Conservation (phyloP, 768 basidiomycete genomes). For the Auricularia heimuer region DNA sequence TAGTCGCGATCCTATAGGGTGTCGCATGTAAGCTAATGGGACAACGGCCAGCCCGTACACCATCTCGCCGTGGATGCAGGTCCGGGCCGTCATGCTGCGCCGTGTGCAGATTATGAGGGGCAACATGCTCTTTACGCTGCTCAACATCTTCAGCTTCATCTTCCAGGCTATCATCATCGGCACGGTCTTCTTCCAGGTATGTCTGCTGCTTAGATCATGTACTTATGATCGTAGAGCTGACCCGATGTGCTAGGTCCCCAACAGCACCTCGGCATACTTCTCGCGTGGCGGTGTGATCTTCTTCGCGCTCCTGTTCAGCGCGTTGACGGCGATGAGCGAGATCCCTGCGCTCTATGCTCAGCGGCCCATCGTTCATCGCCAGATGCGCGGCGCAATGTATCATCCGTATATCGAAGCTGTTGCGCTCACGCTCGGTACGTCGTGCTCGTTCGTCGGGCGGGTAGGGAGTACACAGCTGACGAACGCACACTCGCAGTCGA, state of each 20-base stretch:
- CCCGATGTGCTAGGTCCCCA: constrained; percentile 22
- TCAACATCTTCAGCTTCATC: constrained; percentile 41
- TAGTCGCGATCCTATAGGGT: neutral
- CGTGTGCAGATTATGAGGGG: constrained; percentile 37
- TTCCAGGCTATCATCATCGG: constrained; percentile 45
- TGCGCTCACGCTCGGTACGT: constrained; percentile 43
- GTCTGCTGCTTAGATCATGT: neutral
- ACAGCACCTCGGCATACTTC: constrained; percentile 53
- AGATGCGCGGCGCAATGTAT: constrained; percentile 53
- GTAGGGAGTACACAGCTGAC: neutral
- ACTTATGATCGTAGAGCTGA: neutral
- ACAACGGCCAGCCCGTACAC: constrained; percentile 22
- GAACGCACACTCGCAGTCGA: neutral
- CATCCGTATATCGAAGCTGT: constrained; percentile 51
- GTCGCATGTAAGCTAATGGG: neutral
- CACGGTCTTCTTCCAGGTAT: constrained; percentile 47
- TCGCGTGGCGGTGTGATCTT: constrained; percentile 72
- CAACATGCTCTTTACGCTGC: constrained; percentile 15
- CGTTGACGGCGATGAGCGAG: constrained; percentile 34
- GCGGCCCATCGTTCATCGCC: constrained; percentile 49
- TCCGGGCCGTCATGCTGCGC: constrained; percentile 34
- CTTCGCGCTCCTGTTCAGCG: constrained; percentile 48
- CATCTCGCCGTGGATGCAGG: constrained; percentile 37
- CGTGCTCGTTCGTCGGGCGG: neutral
- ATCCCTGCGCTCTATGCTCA: constrained; percentile 47